Conservation (phyloP, 768 basidiomycete genomes). For the Mycena albidolilacea region DNA sequence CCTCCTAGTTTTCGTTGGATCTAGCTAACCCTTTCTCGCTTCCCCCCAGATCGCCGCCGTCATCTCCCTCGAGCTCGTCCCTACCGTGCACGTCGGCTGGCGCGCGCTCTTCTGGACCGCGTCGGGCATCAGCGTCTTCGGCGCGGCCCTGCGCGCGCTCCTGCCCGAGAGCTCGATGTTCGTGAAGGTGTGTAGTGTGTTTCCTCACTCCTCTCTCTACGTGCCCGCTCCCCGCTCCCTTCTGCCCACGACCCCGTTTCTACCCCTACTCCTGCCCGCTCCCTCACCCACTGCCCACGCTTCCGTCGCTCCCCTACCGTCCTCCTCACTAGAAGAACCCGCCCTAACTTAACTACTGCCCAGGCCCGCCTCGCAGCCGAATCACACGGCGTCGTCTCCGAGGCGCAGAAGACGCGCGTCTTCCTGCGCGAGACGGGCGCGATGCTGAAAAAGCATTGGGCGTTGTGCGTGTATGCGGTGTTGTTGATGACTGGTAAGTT, state of each 20-base stretch:
- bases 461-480: conserved; percentile 86
- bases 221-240: too few relatives aligned
- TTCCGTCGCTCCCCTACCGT: too few relatives aligned
- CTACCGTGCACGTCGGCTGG: conserved; percentile 68
- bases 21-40: background rate
- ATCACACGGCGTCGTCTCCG: conserved; percentile 46
- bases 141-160: conserved; percentile 73
- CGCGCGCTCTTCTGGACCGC: conserved; percentile 87
- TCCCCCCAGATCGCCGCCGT: conserved; percentile 71
- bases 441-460: conserved; percentile 90
- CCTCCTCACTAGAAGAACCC: too few relatives aligned
- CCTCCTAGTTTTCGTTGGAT: background rate
- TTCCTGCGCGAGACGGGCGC: conserved; percentile 71
- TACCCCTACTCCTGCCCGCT: too few relatives aligned
- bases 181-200: conserved; percentile 23
- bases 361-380: conserved; percentile 34
- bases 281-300: too few relatives aligned
- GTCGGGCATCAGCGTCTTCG: conserved; percentile 76
- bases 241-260: too few relatives aligned
- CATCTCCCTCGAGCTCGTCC: conserved; percentile 82
- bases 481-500: conserved; percentile 61
- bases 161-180: conserved; percentile 82
- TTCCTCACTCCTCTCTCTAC: background rate
- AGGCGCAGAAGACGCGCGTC: conserved; percentile 60
- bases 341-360: background rate